These are phyloP conservation scores for Mycena olivaceomarginata DNA, from an alignment of 768 basidiomycete genomes.

Conservation along the genomic window DNA sequence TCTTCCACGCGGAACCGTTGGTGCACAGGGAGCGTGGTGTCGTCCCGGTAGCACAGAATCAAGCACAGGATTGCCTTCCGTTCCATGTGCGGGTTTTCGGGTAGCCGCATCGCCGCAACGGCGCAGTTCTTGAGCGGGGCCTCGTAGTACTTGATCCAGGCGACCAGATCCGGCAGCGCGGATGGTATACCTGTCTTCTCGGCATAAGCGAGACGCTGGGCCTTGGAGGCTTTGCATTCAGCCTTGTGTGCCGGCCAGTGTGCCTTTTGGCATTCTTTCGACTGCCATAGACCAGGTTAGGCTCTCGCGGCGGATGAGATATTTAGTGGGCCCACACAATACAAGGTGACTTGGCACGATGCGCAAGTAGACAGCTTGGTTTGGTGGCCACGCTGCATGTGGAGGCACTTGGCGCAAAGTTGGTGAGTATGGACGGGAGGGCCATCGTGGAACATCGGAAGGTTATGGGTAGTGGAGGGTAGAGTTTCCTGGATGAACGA, in stretches of 20 bases:
- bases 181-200: background rate
- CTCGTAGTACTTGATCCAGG: slow-evolving; percentile 29
- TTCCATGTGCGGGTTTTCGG: slow-evolving; percentile 6
- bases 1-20: background rate
- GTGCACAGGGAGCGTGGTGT: background rate
- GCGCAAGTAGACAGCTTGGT: background rate
- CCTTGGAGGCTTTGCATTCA: background rate
- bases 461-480: background rate
- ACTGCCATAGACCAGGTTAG: background rate
- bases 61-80: background rate
- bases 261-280: slow-evolving; percentile 23
- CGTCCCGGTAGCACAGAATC: background rate
- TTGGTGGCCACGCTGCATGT: background rate
- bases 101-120: slow-evolving; percentile 17
- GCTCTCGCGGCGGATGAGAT: too few relatives aligned
- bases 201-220: background rate
- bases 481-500: too few relatives aligned
- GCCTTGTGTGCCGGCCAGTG: slow-evolving; percentile 28
- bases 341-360: too few relatives aligned
- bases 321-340: too few relatives aligned
- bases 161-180: background rate
- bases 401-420: background rate
- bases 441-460: background rate
- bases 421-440: background rate
- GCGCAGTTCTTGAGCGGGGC: slow-evolving; percentile 21